Conservation (phyloP, 129 eudicot genomes). For the Tagetes patula region DNA sequence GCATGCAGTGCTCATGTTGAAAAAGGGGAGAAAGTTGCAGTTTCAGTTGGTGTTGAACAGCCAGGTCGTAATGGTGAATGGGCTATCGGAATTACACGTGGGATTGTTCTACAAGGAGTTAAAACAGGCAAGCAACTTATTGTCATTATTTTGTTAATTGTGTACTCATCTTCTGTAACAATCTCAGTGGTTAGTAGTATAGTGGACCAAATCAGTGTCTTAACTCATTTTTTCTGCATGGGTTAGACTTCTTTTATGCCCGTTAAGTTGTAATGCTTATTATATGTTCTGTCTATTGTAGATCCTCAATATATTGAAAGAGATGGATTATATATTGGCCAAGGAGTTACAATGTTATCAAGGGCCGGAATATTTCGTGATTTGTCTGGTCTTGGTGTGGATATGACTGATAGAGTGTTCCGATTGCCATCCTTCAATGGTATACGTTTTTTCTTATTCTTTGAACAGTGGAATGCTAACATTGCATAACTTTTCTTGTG, state of each 20-base stretch:
- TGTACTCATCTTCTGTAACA: not conserved
- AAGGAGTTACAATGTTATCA: conserved; percentile 76
- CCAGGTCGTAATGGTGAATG: conserved; percentile 69
- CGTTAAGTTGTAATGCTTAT: not conserved
- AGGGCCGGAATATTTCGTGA: conserved; percentile 92
- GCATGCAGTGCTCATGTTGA: conserved; percentile 99
- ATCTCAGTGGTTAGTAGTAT: not conserved
- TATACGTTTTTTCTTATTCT: conserved; percentile 25
- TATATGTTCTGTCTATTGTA: conserved; percentile 31
- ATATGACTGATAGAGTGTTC: conserved; percentile 73
- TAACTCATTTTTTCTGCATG: not conserved
- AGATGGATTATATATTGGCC: conserved; percentile 84
- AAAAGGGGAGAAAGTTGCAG: conserved; percentile 82
- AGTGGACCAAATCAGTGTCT: not conserved
- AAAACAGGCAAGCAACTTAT: conserved; percentile 50
- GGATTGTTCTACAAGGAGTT: conserved; percentile 78
- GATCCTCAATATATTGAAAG: conserved; percentile 83
- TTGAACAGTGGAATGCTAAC: not conserved
- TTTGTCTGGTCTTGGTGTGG: conserved; percentile 72
- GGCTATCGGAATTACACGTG: conserved; percentile 89
- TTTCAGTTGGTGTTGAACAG: conserved; percentile 92
- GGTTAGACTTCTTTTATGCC: not conserved
- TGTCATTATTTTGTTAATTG: conserved; percentile 13
- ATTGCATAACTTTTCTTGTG: not conserved
- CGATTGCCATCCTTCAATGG: conserved; percentile 72